A percentile compares a stretch with the other conserved stretches of the same genome.
phyloP scores from a whole-genome alignment of 208 protist species.

The Trichomonas vaginalis region DNA sequence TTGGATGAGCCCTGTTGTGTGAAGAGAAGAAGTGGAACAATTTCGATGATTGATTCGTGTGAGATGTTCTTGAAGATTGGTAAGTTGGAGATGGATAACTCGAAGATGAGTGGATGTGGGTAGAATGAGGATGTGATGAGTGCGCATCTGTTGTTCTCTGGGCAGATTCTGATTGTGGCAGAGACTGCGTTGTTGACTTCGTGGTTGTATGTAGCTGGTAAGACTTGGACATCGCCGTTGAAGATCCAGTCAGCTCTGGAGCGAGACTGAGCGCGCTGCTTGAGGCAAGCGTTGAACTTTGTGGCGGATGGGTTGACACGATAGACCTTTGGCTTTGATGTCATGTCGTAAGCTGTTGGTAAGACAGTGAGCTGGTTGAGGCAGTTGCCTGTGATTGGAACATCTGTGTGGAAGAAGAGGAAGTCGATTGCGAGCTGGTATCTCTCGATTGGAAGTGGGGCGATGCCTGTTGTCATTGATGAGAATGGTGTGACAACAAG shows the following conservation, averaged over 20 bases:
- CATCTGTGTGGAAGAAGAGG: not conserved
- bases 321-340: not conserved
- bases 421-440: not conserved
- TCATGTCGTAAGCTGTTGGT: not conserved
- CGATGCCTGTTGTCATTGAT: not conserved
- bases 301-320: not conserved
- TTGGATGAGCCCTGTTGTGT: not conserved
- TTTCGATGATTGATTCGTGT: not conserved
- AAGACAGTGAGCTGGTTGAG: not conserved
- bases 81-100: not conserved
- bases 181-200: not conserved
- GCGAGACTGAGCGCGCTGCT: not conserved
- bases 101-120: not conserved
- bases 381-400: not conserved
- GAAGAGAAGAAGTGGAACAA: not conserved
- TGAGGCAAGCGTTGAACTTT: not conserved
- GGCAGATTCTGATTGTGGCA: not conserved
- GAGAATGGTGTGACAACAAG: not conserved
- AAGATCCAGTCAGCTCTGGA: not conserved
- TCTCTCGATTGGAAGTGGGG: not conserved
- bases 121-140: not conserved
- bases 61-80: not conserved
- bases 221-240: not conserved
- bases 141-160: not conserved
- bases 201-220: not conserved